Base-by-base conservation (phyloP, 192 early-diverging fungal genomes). In the Coemansia sp. region DNA sequence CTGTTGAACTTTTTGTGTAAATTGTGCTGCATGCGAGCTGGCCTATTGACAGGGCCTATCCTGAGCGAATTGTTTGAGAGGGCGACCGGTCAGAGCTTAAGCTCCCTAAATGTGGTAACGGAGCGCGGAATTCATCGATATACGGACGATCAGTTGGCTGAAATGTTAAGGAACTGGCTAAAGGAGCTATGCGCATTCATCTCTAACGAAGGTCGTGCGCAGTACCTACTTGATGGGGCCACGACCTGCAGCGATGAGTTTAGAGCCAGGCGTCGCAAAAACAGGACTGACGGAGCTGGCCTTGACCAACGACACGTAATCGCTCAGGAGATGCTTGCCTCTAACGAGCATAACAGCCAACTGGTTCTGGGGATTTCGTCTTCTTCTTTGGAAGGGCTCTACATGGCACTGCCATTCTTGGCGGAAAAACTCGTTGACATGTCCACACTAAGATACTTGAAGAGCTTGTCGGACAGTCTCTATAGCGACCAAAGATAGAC, bases 361-460 rank as follows among this genome's bases (percentile, higher is more conserved):
- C 47, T 68, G 63, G 74, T 78, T 47, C 29, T 83, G 54, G 76
- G 81, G 0, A 49, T 83, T 46, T 59, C 67, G 9, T 57, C 72
- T 34, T 33, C 59, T 3, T 76, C 78, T 7, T 61, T 83, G 70
- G 20, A 52, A 29, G 18, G 38, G 10, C 67, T 83, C 12, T 78
- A 68, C 60, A 66, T 33, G 73, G 73, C 76, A 40, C 43, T 83
- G 46, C 63, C 36, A 11, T 67, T 36, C 40, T 67, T 78, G 44
- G 49, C 73, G 71, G 61, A 38, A 18, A 4, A 4, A 13, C 44
- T 0, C 13, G 15, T 46, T 15, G 18, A 12, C 15, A 38, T 22
- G 18, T 10, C 18, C 5, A 62, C 70, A 1, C 1, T 27, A 2
- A 43, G 29, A 13, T 75, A 69, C 42, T 46, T 79, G 36, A 44